Percentiles rank a stretch among this genome's conserved stretches.
Evolutionary conservation across 805 yeast species (phyloP).

Genomic region (Schwanniomyces polymorphus): DNA sequence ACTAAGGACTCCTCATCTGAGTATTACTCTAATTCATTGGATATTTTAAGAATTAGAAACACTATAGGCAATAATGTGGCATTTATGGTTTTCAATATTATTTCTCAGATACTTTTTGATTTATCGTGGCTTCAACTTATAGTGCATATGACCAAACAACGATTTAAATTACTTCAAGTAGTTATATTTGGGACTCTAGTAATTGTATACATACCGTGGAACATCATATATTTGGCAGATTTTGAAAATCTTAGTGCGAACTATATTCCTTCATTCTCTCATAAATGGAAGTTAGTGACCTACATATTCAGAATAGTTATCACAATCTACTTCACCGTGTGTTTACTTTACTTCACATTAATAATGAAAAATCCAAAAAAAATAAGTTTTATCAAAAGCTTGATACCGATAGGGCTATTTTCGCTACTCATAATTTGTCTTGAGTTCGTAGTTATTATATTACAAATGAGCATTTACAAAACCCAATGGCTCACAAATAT

Average conservation of each 20-base stretch:
- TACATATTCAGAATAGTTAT: slow-evolving; percentile 26
- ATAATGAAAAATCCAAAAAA: slow-evolving; percentile 32
- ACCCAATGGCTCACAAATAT: slow-evolving; percentile 44
- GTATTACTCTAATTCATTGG: slow-evolving; percentile 54
- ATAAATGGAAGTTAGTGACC: slow-evolving; percentile 24
- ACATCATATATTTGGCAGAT: background rate
- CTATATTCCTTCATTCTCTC: slow-evolving; percentile 1
- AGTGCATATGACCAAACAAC: slow-evolving; percentile 32
- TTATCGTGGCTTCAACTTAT: slow-evolving; percentile 58
- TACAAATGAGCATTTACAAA: slow-evolving; percentile 25
- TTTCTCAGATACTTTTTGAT: slow-evolving; percentile 47
- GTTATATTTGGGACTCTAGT: slow-evolving; percentile 30
- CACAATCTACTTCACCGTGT: slow-evolving; percentile 27
- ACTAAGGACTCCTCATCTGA: slow-evolving; percentile 50
- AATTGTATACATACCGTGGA: slow-evolving; percentile 14
- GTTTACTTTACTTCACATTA: slow-evolving; percentile 39
- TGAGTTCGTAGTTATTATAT: slow-evolving; percentile 30
- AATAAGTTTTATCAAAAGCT: slow-evolving; percentile 46
- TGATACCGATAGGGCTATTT: slow-evolving; percentile 50
- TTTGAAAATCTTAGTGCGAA: background rate
- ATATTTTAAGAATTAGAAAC: slow-evolving; percentile 41
- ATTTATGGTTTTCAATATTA: slow-evolving; percentile 37
- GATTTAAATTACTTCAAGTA: slow-evolving; percentile 25
- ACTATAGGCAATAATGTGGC: slow-evolving; percentile 35
- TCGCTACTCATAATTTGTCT: slow-evolving; percentile 39